phyloP scores from a whole-genome alignment of 2,329 filamentous ascomycete genomes.

The Camptophora hylomeconis region DNA sequence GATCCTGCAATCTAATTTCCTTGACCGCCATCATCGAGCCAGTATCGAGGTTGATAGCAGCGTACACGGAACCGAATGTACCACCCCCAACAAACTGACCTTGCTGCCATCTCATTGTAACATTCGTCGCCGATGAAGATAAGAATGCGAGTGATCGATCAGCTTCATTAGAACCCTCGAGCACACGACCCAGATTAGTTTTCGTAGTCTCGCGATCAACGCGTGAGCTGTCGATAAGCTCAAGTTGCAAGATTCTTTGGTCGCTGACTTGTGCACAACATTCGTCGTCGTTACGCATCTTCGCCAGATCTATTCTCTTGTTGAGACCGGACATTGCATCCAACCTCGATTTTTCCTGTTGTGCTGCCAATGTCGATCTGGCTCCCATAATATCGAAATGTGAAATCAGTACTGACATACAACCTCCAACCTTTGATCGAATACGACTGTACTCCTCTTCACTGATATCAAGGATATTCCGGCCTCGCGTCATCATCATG shows the following conservation, averaged over 20 bases:
- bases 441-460: conserved; percentile 77
- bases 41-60: conserved; percentile 91
- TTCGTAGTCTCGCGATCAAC: conserved; percentile 72
- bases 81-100: conserved; percentile 96
- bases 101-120: conserved; percentile 94
- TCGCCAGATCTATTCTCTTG: conserved; percentile 60
- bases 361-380: conserved; percentile 79
- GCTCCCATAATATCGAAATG: conserved; percentile 99
- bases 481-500: conserved; percentile 91
- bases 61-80: conserved; percentile 94
- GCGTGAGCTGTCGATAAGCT: conserved; percentile 63
- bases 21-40: conserved; percentile 97
- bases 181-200: conserved; percentile 74
- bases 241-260: conserved; percentile 60
- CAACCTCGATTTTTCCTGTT: conserved; percentile 79
- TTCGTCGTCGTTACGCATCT: conserved; percentile 68
- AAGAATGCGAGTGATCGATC: conserved; percentile 89
- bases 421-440: conserved; percentile 80
- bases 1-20: conserved; percentile 93
- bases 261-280: conserved; percentile 61
- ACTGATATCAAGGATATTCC: conserved; percentile 81
- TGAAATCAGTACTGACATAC: conserved; percentile 93
- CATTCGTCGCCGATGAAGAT: conserved; percentile 86
- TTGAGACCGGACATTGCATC: conserved; percentile 68
- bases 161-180: conserved; percentile 91